Evolutionary conservation across 2,329 filamentous ascomycete genomes (phyloP), one percentile per base, ranked within the genome.

Genomic region (Ophiocordyceps camponoti-leonardi): DNA sequence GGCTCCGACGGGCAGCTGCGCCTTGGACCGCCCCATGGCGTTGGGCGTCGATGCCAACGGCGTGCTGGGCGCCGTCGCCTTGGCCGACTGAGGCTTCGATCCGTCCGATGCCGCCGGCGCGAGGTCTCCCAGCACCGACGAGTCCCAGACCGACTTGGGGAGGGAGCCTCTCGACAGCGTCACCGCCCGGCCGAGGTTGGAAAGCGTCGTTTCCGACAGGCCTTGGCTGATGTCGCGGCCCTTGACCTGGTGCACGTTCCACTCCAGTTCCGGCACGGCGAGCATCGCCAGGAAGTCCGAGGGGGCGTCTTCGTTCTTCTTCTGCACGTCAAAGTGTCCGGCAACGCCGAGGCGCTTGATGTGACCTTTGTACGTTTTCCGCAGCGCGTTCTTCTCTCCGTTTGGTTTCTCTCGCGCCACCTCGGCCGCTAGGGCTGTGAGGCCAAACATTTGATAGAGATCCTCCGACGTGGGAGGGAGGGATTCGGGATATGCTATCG

Each of bases 311-410:
- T 67, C 61, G 40, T 77, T 72, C 53, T 74, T 72, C 61, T 76
- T 77, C 45, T 60, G 58, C 16, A 63, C 61, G 52, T 81, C 77
- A 52, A 79, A 81, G 48, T 76, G 72, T 11, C 77, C 77, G 45
- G 70, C 71, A 23, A 81, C 67, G 33, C 74, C 75, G 30, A 81
- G 62, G 42, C 69, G 71, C 65, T 81, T 81, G 58, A 81, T 77
- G 51, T 81, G 75, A 45, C 76, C 76, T 60, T 81, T 81, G 65
- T 81, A 81, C 16, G 77, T 80, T 58, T 81, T 81, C 23, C 77
- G 71, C 43, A 81, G 65, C 50, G 73, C 74, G 55, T 81, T 81
- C 67, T 80, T 81, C 58, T 79, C 73, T 51, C 77, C 77, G 56
- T 78, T 78, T 14, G 76, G 74, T 56, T 78, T 74, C 45, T 73